Percentiles rank a stretch among this genome's conserved stretches.
These are phyloP conservation scores for Candida freyschussii DNA, from an alignment of 1,139 yeast species.

Conservation along the genomic window DNA sequence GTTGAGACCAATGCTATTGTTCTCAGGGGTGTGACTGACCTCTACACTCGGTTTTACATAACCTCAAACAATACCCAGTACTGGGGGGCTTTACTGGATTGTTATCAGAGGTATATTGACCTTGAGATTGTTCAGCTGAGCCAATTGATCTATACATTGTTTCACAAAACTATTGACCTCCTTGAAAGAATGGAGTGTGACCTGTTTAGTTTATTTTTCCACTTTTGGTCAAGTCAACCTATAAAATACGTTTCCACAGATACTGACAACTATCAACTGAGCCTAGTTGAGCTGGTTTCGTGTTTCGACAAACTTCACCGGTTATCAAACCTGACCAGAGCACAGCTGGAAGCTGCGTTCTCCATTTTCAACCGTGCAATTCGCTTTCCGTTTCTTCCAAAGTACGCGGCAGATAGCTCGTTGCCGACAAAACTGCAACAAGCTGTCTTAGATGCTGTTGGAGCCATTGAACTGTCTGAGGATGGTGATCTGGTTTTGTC, in stretches of 20 bases:
- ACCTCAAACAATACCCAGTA: constrained; percentile 24
- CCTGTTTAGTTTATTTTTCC: constrained; percentile 43
- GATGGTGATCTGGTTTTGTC: constrained; percentile 41
- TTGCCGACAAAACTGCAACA: constrained; percentile 53
- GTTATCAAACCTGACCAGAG: constrained; percentile 26
- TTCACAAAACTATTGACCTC: constrained; percentile 41
- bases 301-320: constrained; percentile 45
- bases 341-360: constrained; percentile 37
- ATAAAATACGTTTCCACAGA: constrained; percentile 52
- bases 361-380: constrained; percentile 53
- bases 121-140: constrained; percentile 46
- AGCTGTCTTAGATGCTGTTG: constrained; percentile 43
- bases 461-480: constrained; percentile 30
- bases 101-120: constrained; percentile 36
- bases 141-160: constrained; percentile 46
- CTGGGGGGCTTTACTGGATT: constrained; percentile 52
- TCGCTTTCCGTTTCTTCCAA: constrained; percentile 62
- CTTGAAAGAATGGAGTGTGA: constrained; percentile 32
- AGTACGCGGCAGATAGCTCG: constrained; percentile 38
- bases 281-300: constrained; percentile 45
- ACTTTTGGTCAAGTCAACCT: constrained; percentile 60
- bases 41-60: constrained; percentile 28
- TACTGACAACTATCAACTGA: constrained; percentile 49
- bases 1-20: constrained; percentile 22
- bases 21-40: constrained; percentile 30